phyloP scores from a whole-genome alignment of 345 rosid genomes.

The Gossypium raimondii region DNA sequence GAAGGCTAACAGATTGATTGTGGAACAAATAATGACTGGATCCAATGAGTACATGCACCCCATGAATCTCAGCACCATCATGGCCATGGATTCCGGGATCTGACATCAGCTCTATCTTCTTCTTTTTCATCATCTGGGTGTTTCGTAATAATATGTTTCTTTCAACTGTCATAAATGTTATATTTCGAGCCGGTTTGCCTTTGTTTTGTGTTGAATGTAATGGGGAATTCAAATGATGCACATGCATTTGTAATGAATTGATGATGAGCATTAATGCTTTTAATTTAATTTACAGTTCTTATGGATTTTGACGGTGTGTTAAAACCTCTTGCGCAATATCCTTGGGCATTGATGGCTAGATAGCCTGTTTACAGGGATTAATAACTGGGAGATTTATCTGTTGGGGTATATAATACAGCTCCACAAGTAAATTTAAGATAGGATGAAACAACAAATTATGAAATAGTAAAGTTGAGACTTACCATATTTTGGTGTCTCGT shows the following conservation, averaged over 20 bases:
- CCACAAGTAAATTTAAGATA: too few relatives aligned
- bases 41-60: slow-evolving; percentile 60
- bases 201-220: not conserved
- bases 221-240: not conserved
- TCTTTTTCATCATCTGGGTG: not conserved
- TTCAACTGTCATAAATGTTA: not conserved
- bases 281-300: not conserved
- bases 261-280: not conserved
- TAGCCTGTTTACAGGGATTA: too few relatives aligned
- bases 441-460: too few relatives aligned
- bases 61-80: slow-evolving; percentile 66
- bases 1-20: slow-evolving; percentile 61
- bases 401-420: too few relatives aligned
- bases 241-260: not conserved
- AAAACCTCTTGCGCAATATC: not conserved
- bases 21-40: slow-evolving; percentile 43
- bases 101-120: not conserved
- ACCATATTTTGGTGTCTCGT: too few relatives aligned
- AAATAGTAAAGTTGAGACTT: too few relatives aligned
- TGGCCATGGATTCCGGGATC: slow-evolving; percentile 50
- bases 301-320: not conserved
- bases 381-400: too few relatives aligned
- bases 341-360: too few relatives aligned
- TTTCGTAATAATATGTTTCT: not conserved
- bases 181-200: not conserved